These are phyloP conservation scores for Lotus japonicus DNA, from an alignment of 306 rosid species.

Conservation along the genomic window DNA sequence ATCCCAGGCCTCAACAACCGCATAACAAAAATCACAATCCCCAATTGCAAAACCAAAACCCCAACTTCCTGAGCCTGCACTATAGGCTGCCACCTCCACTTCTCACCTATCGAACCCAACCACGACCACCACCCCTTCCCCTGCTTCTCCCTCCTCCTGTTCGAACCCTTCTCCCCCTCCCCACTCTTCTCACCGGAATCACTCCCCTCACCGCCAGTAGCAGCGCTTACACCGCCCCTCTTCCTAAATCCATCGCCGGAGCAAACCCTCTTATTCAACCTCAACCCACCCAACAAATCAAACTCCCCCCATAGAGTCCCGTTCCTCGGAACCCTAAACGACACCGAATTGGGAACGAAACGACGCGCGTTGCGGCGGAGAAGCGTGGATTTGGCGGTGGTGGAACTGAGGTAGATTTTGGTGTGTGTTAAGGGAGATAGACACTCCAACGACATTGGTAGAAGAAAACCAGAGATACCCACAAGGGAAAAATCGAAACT, in stretches of 20 bases:
- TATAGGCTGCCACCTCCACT: constrained; percentile 89
- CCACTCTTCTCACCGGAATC: constrained; percentile 77
- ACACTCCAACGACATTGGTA: constrained; percentile 60
- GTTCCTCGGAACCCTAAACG: constrained; percentile 23
- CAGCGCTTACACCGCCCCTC: constrained; percentile 7
- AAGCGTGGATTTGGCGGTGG: constrained; percentile 29
- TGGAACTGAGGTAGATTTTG: constrained; percentile 41
- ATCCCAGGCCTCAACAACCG: constrained; percentile 77
- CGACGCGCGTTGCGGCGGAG: constrained; percentile 30
- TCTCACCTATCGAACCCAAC: constrained; percentile 57
- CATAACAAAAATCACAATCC: constrained; percentile 75
- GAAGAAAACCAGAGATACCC: constrained; percentile 10
- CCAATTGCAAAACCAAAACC: constrained; percentile 67
- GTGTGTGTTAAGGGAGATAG: constrained; percentile 52
- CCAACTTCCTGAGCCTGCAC: constrained; percentile 84
- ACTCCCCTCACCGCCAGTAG: constrained; percentile 49
- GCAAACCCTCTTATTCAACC: constrained; percentile 5
- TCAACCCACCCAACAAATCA: constrained; percentile 47
- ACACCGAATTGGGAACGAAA: constrained; percentile 29
- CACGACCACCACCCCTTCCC: constrained; percentile 75
- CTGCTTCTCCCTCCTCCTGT: constrained; percentile 64
- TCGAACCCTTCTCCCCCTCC: constrained; percentile 58
- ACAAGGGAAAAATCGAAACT: constrained; percentile 10
- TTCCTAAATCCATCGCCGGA: constrained; percentile 25
- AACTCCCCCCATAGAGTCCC: constrained; percentile 27